Percentiles rank a stretch among this genome's conserved stretches.
phyloP scores from a whole-genome alignment of 345 rosid genomes.

The Luvunga scandens region DNA sequence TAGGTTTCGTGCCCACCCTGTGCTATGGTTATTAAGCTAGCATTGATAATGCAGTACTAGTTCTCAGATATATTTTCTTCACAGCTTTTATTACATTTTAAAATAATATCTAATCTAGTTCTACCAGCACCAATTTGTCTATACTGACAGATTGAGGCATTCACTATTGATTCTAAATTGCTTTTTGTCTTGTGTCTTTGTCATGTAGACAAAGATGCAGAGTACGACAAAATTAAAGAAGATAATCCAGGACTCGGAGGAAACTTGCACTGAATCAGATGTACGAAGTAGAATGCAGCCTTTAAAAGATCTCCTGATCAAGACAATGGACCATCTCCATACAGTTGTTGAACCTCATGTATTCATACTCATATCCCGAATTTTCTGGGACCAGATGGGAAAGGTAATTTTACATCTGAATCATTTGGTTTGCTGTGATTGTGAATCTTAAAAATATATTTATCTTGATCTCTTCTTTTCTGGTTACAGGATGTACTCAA shows the following conservation, averaged over 20 bases:
- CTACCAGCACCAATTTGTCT: neutral
- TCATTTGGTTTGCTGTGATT: neutral
- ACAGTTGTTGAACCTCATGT: conserved; percentile 63
- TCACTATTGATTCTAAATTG: neutral
- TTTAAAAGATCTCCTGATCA: conserved; percentile 66
- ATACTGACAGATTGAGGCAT: neutral
- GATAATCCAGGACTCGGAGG: conserved; percentile 81
- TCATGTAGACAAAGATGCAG: conserved; percentile 70
- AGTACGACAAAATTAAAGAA: conserved; percentile 76
- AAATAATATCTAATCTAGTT: neutral
- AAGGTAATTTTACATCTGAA: conserved; percentile 40
- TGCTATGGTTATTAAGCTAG: neutral
- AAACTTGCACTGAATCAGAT: conserved; percentile 69
- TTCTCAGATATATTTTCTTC: neutral
- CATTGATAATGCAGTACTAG: neutral
- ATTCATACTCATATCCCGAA: conserved; percentile 66
- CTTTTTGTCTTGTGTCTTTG: no score
- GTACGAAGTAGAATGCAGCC: conserved; percentile 68
- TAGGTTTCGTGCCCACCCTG: neutral
- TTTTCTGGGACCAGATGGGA: conserved; percentile 91
- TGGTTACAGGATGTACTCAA: conserved; percentile 65
- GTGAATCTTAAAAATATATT: neutral
- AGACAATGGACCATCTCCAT: conserved; percentile 63
- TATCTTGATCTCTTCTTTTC: neutral
- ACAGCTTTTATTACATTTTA: neutral